Evolutionary conservation across 257 asterid genomes (phyloP).

Genomic region (Knoxia roxburghii): DNA sequence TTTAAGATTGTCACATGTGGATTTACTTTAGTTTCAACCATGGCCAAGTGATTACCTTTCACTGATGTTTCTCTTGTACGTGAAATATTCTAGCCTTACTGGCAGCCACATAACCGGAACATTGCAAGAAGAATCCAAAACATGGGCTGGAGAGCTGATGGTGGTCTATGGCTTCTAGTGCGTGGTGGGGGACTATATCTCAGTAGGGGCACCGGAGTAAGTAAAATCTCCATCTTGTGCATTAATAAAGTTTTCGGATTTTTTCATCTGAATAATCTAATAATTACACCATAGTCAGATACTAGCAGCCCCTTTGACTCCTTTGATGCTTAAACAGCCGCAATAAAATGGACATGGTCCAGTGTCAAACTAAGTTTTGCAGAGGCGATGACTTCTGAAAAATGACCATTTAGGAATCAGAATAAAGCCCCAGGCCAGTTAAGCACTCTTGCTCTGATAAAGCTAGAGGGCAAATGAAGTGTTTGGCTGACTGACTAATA

Average conservation of each 20-base stretch:
- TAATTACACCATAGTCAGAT: too few relatives aligned
- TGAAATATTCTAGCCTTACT: slow-evolving; percentile 54
- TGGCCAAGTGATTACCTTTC: neutral
- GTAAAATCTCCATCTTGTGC: slow-evolving; percentile 13
- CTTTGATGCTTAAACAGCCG: neutral
- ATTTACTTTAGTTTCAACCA: neutral
- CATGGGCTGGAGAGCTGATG: slow-evolving; percentile 99
- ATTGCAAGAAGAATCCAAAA: slow-evolving; percentile 94
- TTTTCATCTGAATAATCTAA: neutral
- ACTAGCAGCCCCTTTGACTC: neutral
- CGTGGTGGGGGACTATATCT: slow-evolving; percentile 99
- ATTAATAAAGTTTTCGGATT: neutral
- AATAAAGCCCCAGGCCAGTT: neutral
- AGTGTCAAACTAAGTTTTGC: neutral
- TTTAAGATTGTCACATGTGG: neutral
- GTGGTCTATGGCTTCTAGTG: slow-evolving; percentile 98
- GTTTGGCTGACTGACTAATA: neutral
- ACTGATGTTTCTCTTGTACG: slow-evolving; percentile 1
- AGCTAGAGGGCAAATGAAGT: neutral
- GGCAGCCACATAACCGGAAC: slow-evolving; percentile 98
- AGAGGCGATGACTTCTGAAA: neutral
- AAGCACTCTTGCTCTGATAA: neutral
- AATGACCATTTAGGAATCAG: neutral
- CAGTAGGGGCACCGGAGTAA: slow-evolving; percentile 93
- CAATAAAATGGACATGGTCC: neutral